Conservation (phyloP, 225 moss, liverwort and hornwort genomes). For the Bryum argenteum region DNA sequence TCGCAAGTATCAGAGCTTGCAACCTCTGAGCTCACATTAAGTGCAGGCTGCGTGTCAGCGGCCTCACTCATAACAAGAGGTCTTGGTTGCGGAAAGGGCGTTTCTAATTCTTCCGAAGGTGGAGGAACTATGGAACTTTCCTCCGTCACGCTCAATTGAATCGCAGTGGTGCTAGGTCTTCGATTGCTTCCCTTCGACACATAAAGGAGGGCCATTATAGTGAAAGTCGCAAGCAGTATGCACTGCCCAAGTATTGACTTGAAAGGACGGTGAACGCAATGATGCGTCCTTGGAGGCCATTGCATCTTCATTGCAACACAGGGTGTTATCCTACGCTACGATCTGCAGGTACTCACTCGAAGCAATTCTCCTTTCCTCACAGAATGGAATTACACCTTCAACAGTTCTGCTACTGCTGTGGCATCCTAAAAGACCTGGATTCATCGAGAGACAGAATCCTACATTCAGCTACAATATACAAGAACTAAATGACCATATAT, state of each 20-base stretch:
- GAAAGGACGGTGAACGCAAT: constrained; percentile 26
- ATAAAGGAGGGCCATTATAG: constrained; percentile 28
- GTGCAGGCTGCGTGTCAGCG: not conserved
- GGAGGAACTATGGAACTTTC: not conserved
- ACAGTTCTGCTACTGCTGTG: too few relatives aligned
- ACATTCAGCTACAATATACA: not conserved
- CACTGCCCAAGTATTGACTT: constrained; percentile 33
- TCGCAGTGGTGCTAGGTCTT: constrained; percentile 4
- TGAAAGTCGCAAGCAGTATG: constrained; percentile 20
- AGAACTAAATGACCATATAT: not conserved
- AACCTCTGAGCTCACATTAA: not conserved
- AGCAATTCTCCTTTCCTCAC: not conserved
- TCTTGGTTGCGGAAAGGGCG: constrained; percentile 10
- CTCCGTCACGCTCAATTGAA: constrained; percentile 3
- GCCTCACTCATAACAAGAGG: not conserved
- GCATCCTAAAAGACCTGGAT: not conserved
- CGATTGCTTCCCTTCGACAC: constrained; percentile 21
- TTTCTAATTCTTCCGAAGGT: not conserved
- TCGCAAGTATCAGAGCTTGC: constrained; percentile 31
- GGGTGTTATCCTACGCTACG: not conserved
- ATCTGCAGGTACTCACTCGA: not conserved
- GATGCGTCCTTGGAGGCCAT: constrained; percentile 24
- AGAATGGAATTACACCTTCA: too few relatives aligned
- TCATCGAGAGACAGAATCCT: not conserved
- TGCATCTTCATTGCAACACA: constrained; percentile 24